Conservation (phyloP, 78 protist genomes). For the Dictyostelium firmibasis region DNA sequence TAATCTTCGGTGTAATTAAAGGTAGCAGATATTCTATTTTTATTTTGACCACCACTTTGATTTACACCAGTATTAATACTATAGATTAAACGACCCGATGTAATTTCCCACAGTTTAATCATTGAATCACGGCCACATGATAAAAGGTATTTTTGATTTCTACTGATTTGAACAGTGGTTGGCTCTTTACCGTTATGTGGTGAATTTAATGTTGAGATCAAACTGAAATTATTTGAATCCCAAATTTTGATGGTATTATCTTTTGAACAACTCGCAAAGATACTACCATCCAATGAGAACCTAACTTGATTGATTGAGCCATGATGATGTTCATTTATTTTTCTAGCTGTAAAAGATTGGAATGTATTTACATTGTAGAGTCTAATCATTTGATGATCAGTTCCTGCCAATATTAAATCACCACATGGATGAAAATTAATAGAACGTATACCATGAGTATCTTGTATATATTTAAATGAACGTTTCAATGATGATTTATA, state of each 20-base stretch:
- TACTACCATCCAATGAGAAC: conserved; percentile 72
- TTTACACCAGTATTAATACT: conserved; percentile 47
- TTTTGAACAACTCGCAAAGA: conserved; percentile 82
- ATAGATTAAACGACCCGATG: conserved; percentile 67
- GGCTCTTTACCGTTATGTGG: conserved; percentile 79
- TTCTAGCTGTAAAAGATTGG: conserved; percentile 56
- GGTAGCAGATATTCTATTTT: conserved; percentile 68
- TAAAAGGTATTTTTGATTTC: conserved; percentile 76
- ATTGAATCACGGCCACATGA: conserved; percentile 82
- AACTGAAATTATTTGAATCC: conserved; percentile 68
- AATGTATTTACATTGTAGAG: conserved; percentile 82
- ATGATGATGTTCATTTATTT: conserved; percentile 81
- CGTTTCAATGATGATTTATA: conserved; percentile 70
- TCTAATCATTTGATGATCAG: conserved; percentile 82
- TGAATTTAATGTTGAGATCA: conserved; percentile 19
- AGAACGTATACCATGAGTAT: conserved; percentile 75
- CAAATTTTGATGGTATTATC: conserved; percentile 79
- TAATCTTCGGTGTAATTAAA: conserved; percentile 83
- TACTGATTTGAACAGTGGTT: conserved; percentile 58
- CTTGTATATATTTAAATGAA: conserved; percentile 79
- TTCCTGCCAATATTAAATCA: conserved; percentile 83
- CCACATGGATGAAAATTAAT: conserved; percentile 87
- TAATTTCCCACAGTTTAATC: conserved; percentile 84
- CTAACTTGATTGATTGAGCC: conserved; percentile 78
- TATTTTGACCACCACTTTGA: conserved; percentile 19